Evolutionary conservation across 805 yeast species (phyloP).

Genomic region (Pichia manshurica): DNA sequence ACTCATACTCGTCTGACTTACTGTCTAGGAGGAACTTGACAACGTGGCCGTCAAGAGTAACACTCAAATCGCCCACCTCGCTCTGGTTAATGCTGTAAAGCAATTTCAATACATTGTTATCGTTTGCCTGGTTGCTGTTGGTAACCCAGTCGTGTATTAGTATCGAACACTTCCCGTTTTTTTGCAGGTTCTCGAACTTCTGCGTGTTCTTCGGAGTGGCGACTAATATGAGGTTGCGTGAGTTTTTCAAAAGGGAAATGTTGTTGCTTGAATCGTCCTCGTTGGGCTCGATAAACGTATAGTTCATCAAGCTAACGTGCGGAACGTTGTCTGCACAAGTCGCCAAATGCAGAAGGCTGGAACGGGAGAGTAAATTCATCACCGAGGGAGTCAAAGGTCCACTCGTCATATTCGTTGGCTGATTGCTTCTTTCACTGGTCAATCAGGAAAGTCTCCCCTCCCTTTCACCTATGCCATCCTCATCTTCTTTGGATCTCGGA

Average conservation of each 20-base stretch:
- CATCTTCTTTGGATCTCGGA: background rate
- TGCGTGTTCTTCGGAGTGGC: conserved; percentile 68
- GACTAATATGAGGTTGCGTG: conserved; percentile 43
- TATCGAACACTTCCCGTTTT: conserved; percentile 74
- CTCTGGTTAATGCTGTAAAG: conserved; percentile 73
- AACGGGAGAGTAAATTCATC: conserved; percentile 45
- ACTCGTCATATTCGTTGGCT: conserved; percentile 4
- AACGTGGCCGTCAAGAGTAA: conserved; percentile 64
- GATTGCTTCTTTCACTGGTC: too few species aligned
- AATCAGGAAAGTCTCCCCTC: too few species aligned
- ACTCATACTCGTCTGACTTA: conserved; percentile 44
- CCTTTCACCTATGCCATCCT: background rate
- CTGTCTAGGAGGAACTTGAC: conserved; percentile 48
- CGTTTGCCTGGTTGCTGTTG: conserved; percentile 20
- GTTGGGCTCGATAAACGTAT: conserved; percentile 52
- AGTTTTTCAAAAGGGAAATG: conserved; percentile 15
- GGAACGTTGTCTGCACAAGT: conserved; percentile 67
- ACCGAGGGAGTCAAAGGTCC: conserved; percentile 32
- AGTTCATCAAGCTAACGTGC: conserved; percentile 89
- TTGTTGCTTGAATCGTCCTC: conserved; percentile 19
- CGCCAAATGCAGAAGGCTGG: conserved; percentile 77
- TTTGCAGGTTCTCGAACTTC: conserved; percentile 62
- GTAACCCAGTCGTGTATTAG: conserved; percentile 90
- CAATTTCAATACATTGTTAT: conserved; percentile 42
- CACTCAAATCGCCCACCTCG: conserved; percentile 74